Evolutionary conservation across 2,329 filamentous ascomycete species (phyloP).

Genomic region (Fusarium abutilonis): DNA sequence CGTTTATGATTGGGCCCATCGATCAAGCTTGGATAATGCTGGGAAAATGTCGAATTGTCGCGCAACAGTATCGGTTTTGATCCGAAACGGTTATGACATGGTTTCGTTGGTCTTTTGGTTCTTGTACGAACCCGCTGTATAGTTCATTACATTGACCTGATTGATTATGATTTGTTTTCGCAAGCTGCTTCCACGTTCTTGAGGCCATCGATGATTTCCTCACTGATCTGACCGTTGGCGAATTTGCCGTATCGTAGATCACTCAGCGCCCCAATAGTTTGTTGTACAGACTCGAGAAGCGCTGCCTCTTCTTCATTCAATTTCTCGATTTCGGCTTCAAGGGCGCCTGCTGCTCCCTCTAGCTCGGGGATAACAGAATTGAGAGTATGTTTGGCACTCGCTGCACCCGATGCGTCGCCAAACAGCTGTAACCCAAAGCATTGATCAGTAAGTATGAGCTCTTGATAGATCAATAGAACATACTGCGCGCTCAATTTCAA

Average conservation of each 20-base stretch:
- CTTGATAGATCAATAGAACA: constrained; percentile 31
- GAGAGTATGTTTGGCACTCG: constrained; percentile 67
- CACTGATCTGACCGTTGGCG: constrained; percentile 68
- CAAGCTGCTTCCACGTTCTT: constrained; percentile 66
- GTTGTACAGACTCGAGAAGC: constrained; percentile 69
- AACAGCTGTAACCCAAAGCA: constrained; percentile 61
- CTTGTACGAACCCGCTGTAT: constrained; percentile 25
- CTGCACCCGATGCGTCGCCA: constrained; percentile 57
- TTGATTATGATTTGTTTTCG: constrained; percentile 55
- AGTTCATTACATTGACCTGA: constrained; percentile 30
- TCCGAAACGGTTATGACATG: constrained; percentile 20
- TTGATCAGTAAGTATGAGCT: neutral
- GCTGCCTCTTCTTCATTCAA: constrained; percentile 72
- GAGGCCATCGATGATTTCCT: constrained; percentile 76
- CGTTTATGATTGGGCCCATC: constrained; percentile 17
- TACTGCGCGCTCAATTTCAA: constrained; percentile 70
- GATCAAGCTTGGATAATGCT: constrained; percentile 19
- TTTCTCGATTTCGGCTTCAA: constrained; percentile 74
- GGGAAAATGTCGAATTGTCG: constrained; percentile 27
- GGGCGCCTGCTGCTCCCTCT: constrained; percentile 69
- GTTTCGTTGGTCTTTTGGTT: constrained; percentile 29
- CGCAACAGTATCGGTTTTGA: constrained; percentile 25
- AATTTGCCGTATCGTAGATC: constrained; percentile 85
- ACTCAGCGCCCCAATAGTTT: constrained; percentile 77
- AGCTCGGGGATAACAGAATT: constrained; percentile 74